Evolutionary conservation across 2,329 filamentous ascomycete species (phyloP), one percentile per base, ranked within the genome.

Genomic region (Eutypa lata): DNA sequence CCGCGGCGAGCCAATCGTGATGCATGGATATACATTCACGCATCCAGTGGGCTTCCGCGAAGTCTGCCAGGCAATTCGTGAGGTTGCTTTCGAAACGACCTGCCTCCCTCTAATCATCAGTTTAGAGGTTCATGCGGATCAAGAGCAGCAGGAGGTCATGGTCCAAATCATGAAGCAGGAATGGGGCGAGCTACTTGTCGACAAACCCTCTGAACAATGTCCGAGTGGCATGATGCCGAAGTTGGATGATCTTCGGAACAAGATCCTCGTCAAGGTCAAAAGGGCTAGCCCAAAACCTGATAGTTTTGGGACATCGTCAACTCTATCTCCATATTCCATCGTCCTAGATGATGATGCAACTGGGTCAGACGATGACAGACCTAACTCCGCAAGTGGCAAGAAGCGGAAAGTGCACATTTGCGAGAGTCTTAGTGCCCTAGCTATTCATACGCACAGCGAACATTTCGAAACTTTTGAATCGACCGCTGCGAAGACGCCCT

Each of bases 91-190:
- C 63, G 75, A 83, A 26, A 81, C 76, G 7, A 92, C 83, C 54
- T 82, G 89, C 49, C 76, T 96, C 19, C 94, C 94, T 1, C 76
- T 99, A 38, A 95, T 97, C 53, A 84, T 97, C 59, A 96, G 91
- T 68, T 79, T 97, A 6, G 94, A 99, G 71, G 90, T 97, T 0
- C 93, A 97, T 69, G 88, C 91, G 14, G 83, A 87, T 55, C 75
- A 80, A 1, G 84, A 89, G 50, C 93, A 97, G 70, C 94, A 99
- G 70, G 85, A 91, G 58, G 81, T 89, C 48, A 97, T 97, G 90
- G 92, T 96, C 11, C 82, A 89, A 52, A 96, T 97, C 57, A 97
- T 99, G 88, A 86, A 86, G 59, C 85, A 96, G 60, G 88, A 90
- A 58, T 99, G 92, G 91, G 82, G 80, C 40, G 86, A 82, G 0